These are phyloP conservation scores for Leccinum fuscescens DNA, from an alignment of 1,284 basidiomycete species.

Conservation along the genomic window DNA sequence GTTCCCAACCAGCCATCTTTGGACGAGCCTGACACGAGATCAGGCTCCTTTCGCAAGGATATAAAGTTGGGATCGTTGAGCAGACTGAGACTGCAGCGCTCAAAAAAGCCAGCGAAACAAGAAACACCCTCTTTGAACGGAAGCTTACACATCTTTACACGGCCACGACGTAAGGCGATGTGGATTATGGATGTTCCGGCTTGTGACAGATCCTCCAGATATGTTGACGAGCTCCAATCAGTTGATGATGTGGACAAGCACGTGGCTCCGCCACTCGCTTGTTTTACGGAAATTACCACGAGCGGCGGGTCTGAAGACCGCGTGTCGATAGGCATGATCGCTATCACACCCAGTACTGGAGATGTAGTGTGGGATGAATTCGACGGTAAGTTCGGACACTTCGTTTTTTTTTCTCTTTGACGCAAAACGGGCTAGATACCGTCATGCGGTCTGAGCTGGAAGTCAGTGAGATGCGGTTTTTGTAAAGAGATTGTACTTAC, in stretches of 20 bases:
- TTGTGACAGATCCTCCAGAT: constrained; percentile 42
- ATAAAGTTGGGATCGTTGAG: constrained; percentile 90
- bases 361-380: constrained; percentile 93
- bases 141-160: constrained; percentile 84
- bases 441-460: constrained; percentile 87
- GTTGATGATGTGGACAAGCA: constrained; percentile 61
- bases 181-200: background rate
- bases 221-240: constrained; percentile 71
- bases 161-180: constrained; percentile 71
- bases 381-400: constrained; percentile 48
- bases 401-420: constrained; percentile 13
- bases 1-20: constrained; percentile 14
- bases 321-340: constrained; percentile 72
- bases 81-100: constrained; percentile 94
- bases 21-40: background rate
- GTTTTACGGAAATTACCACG: constrained; percentile 65
- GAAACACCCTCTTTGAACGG: constrained; percentile 80
- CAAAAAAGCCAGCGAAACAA: constrained; percentile 86
- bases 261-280: constrained; percentile 61
- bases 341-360: constrained; percentile 84
- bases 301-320: constrained; percentile 47
- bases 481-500: constrained; percentile 4
- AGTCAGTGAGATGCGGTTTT: constrained; percentile 35
- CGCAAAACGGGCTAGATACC: constrained; percentile 49
- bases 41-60: constrained; percentile 81